A percentile compares a stretch with the other conserved stretches of the same genome.
phyloP scores from a whole-genome alignment of 2,329 filamentous ascomycete species.

The Piedraia hortae region DNA sequence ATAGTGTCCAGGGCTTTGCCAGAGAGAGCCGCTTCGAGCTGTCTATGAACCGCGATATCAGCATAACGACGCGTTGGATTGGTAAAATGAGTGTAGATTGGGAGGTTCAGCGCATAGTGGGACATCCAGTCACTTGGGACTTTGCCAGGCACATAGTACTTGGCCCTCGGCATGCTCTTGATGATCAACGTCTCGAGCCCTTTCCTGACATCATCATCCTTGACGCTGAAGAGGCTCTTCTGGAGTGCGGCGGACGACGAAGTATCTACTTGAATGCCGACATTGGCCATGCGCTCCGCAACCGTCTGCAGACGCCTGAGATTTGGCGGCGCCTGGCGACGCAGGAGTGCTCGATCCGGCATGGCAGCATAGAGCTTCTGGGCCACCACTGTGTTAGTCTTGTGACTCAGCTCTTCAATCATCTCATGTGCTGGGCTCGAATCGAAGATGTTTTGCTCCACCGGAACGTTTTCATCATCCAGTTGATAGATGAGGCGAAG shows the following conservation, averaged over 20 bases:
- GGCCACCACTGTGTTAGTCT: slow-evolving; percentile 71
- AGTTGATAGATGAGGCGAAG: slow-evolving; percentile 77
- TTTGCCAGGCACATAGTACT: slow-evolving; percentile 74
- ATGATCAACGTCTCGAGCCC: slow-evolving; percentile 90
- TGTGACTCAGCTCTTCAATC: slow-evolving; percentile 83
- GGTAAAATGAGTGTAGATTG: slow-evolving; percentile 91
- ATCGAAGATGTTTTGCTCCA: slow-evolving; percentile 89
- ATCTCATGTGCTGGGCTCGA: slow-evolving; percentile 71
- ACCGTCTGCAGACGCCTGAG: slow-evolving; percentile 71
- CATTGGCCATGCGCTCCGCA: slow-evolving; percentile 69
- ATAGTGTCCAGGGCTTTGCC: slow-evolving; percentile 58
- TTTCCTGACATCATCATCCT: slow-evolving; percentile 71
- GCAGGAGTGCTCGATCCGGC: slow-evolving; percentile 77
- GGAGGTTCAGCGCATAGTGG: slow-evolving; percentile 79
- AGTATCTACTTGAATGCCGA: slow-evolving; percentile 73
- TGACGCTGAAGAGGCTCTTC: slow-evolving; percentile 81
- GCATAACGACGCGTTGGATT: slow-evolving; percentile 84
- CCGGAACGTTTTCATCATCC: slow-evolving; percentile 92
- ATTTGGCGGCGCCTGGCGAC: slow-evolving; percentile 64
- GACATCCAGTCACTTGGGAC: slow-evolving; percentile 48
- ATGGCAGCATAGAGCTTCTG: slow-evolving; percentile 53
- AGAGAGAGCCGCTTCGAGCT: slow-evolving; percentile 66
- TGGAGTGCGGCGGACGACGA: slow-evolving; percentile 75
- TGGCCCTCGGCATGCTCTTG: slow-evolving; percentile 88
- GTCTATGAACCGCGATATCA: slow-evolving; percentile 83